phyloP scores from a whole-genome alignment of 1,284 basidiomycete genomes.

The Moesziomyces sp. region DNA sequence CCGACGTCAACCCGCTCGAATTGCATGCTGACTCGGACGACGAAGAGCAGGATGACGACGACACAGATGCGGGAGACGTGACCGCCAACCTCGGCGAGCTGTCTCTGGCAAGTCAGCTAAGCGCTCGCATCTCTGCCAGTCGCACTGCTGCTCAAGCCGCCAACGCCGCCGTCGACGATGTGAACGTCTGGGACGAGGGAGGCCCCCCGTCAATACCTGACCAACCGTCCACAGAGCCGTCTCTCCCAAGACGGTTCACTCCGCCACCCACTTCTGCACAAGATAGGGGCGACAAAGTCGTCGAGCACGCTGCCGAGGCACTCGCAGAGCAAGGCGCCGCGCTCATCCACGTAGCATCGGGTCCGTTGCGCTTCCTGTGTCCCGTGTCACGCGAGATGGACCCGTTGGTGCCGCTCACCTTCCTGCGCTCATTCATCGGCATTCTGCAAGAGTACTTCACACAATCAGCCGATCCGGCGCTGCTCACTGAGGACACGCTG shows the following conservation, averaged over 20 bases:
- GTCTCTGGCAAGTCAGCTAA: conserved; percentile 41
- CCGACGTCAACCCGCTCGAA: conserved; percentile 33
- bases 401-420: conserved; percentile 87
- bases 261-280: conserved; percentile 3
- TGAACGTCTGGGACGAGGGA: conserved; percentile 46
- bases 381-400: conserved; percentile 87
- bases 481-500: conserved; percentile 59
- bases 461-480: conserved; percentile 38
- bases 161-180: conserved; percentile 17
- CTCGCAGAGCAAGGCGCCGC: conserved; percentile 69
- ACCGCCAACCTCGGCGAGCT: conserved; percentile 30
- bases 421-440: conserved; percentile 83
- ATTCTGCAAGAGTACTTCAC: conserved; percentile 62
- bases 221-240: neutral
- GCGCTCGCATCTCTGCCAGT: conserved; percentile 30
- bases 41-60: conserved; percentile 19
- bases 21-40: conserved; percentile 31
- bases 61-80: conserved; percentile 23
- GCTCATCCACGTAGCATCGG: conserved; percentile 82
- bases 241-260: neutral
- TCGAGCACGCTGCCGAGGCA: conserved; percentile 41
- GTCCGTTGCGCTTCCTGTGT: conserved; percentile 79
- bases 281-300: conserved; percentile 15
- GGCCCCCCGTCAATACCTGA: neutral
- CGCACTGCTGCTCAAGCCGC: conserved; percentile 5